Conservation (phyloP, 495 filamentous ascomycete species). For the Hypoxylon cercidicola region DNA sequence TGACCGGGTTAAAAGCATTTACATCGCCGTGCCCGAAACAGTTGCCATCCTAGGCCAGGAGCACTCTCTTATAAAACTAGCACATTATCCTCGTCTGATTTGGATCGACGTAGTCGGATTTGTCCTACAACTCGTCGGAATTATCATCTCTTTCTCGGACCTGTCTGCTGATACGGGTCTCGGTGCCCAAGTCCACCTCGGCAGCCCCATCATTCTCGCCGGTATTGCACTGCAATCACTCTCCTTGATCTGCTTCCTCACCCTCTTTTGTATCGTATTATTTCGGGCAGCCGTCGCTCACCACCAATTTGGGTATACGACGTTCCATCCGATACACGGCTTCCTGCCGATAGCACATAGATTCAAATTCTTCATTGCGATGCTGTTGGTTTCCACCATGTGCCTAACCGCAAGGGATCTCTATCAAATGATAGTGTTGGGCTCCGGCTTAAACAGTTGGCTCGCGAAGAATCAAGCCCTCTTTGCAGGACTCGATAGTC, state of each 20-base stretch:
- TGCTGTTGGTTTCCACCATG: conserved; percentile 31
- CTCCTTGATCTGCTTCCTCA: conserved; percentile 28
- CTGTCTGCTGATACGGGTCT: conserved; percentile 33
- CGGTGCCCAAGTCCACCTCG: conserved; percentile 19
- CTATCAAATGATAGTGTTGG: conserved; percentile 30
- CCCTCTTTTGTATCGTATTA: conserved; percentile 28
- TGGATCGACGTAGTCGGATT: conserved; percentile 36
- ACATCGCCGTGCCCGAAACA: conserved; percentile 30
- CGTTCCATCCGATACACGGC: conserved; percentile 37
- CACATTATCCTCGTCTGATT: conserved; percentile 22
- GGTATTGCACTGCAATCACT: conserved; percentile 28
- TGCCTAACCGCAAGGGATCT: conserved; percentile 30
- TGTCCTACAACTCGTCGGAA: conserved; percentile 27
- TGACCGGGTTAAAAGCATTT: conserved; percentile 31
- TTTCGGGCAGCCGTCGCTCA: conserved; percentile 31
- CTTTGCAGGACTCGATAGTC: conserved; percentile 32
- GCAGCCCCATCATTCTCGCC: conserved; percentile 34
- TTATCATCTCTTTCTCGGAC: conserved; percentile 39
- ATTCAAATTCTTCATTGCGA: conserved; percentile 39
- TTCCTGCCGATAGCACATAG: conserved; percentile 34
- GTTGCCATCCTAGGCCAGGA: conserved; percentile 34
- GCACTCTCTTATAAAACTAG: conserved; percentile 27
- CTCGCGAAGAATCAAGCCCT: conserved; percentile 37
- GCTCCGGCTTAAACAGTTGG: conserved; percentile 45
- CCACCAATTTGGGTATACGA: conserved; percentile 35